Conservation (phyloP, 768 basidiomycete species). For the Tylopilus felleus region DNA sequence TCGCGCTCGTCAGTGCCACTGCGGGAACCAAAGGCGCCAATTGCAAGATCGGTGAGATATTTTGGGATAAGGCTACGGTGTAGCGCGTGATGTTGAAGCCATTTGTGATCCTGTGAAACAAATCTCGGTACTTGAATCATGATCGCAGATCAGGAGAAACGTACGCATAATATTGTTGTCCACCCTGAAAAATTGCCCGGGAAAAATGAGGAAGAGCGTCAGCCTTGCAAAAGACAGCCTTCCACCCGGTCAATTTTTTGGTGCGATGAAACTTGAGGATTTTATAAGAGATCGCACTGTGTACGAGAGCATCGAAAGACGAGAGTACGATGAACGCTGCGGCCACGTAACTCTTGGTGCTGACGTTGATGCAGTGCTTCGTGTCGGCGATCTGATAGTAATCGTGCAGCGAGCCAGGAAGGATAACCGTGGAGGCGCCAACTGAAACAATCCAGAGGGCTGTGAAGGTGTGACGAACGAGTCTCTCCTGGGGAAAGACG, state of each 20-base stretch:
- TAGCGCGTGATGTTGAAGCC: constrained; percentile 30
- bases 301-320: constrained; percentile 35
- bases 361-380: constrained; percentile 28
- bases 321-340: constrained; percentile 28
- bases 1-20: constrained; percentile 30
- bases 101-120: constrained; percentile 30
- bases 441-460: constrained; percentile 33
- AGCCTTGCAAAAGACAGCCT: constrained; percentile 16
- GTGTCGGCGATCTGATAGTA: constrained; percentile 33
- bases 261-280: constrained; percentile 21
- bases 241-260: constrained; percentile 10
- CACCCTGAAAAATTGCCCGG: constrained; percentile 33
- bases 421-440: constrained; percentile 25
- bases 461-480: constrained; percentile 24
- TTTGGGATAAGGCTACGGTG: constrained; percentile 17
- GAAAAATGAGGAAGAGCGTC: constrained; percentile 33
- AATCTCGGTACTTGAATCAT: background rate
- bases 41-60: constrained; percentile 22
- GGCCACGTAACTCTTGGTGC: constrained; percentile 22
- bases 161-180: constrained; percentile 39
- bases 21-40: constrained; percentile 26
- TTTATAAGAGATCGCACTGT: constrained; percentile 32
- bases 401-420: constrained; percentile 23
- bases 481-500: constrained; percentile 25
- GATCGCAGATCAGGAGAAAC: background rate